phyloP scores from a whole-genome alignment of 306 rosid species.

The Ormosia emarginata region DNA sequence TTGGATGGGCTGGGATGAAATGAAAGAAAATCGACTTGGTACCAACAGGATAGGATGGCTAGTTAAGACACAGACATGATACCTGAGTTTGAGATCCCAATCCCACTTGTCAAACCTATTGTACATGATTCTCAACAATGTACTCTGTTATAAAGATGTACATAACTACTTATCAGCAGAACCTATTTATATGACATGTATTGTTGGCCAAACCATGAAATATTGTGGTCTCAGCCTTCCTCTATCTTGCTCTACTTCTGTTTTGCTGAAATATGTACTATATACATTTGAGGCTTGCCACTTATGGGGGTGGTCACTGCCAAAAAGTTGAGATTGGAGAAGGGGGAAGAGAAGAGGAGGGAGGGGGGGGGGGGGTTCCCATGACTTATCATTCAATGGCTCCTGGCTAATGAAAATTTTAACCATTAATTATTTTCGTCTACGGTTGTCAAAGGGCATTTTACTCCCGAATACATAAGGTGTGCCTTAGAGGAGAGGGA shows the following conservation, averaged over 20 bases:
- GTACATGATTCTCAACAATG: neutral
- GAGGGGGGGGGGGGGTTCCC: neutral
- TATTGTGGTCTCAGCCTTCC: neutral
- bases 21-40: neutral
- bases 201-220: neutral
- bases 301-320: neutral
- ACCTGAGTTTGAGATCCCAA: neutral
- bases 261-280: neutral
- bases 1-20: neutral
- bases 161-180: neutral
- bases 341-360: no score
- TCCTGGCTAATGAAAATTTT: neutral
- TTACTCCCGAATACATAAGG: neutral
- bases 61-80: neutral
- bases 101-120: neutral
- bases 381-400: neutral
- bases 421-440: neutral
- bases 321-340: neutral
- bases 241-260: neutral
- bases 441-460: neutral
- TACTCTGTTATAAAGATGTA: neutral
- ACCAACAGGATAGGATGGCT: neutral
- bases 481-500: neutral
- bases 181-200: neutral
- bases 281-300: neutral